Evolutionary conservation across 179 eudicot genomes (phyloP), one percentile per base, ranked within the genome.

Genomic region (Camellia oleifera): DNA sequence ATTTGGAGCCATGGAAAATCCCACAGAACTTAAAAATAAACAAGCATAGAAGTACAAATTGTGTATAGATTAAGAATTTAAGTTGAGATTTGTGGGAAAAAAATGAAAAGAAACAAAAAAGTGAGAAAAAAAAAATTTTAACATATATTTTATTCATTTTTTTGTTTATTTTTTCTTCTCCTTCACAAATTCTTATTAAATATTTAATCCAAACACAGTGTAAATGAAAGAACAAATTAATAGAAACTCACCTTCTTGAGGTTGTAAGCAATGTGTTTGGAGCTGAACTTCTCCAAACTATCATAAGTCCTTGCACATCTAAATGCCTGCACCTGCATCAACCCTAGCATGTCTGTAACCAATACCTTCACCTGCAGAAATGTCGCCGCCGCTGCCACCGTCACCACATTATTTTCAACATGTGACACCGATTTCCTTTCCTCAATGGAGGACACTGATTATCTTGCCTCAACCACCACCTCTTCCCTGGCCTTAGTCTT

Each of bases 261-360:
- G 85, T 85, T 95, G 75, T 53, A 86, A 80, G 97, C 97, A 85
- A 92, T 71, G 74, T 86, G 90, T 56, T 88, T 95, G 17, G 97
- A 83, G 78, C 96, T 95, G 78, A 90, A 93, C 62, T 81, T 95
- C 86, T 95, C 97, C 88, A 95, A 86, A 81, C 87, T 85, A 86
- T 95, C 98, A 78, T 75, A 87, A 46, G 91, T 90, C 18, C 61
- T 89, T 20, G 98, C 97, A 83, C 92, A 92, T 73, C 91, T 84
- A 61, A 92, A 90, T 4, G 98, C 98, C 75, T 95, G 97, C 18
- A 93, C 81, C 79, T 95, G 97, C 98, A 95, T 92, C 77, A 93
- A 91, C 11, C 86, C 93, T 0, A 97, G 97, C 98, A 95, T 93
- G 80, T 95, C 98, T 6, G 93, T 89, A 6, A 90, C 94, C 52